These are phyloP conservation scores for Amanita jacksonii DNA, from an alignment of 768 basidiomycete species.

Conservation along the genomic window DNA sequence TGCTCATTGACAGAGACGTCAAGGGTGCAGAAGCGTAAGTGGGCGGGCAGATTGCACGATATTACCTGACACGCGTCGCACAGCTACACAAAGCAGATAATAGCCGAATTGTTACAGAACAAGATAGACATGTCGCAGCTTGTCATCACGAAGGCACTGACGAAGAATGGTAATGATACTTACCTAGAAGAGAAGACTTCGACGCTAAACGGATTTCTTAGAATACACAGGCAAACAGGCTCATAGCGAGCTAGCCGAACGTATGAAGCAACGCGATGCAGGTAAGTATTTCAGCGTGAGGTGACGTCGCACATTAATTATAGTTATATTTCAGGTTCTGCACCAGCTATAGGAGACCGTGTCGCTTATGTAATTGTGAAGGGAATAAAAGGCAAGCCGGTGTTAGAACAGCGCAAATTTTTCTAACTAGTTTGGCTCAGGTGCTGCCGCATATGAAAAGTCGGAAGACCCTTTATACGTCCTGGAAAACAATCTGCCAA, in stretches of 20 bases:
- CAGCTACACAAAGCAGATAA: slow-evolving; percentile 90
- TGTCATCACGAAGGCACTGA: slow-evolving; percentile 94
- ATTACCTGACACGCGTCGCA: slow-evolving; percentile 9
- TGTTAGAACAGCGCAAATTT: not conserved
- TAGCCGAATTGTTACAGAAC: slow-evolving; percentile 91
- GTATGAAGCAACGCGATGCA: slow-evolving; percentile 95
- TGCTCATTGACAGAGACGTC: slow-evolving; percentile 93
- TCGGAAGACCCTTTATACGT: slow-evolving; percentile 98
- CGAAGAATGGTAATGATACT: slow-evolving; percentile 60
- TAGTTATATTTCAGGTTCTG: slow-evolving; percentile 53
- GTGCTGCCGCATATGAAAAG: slow-evolving; percentile 96
- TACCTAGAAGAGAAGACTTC: not conserved
- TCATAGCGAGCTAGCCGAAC: slow-evolving; percentile 88
- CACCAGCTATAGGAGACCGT: slow-evolving; percentile 95
- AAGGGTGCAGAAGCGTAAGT: slow-evolving; percentile 85
- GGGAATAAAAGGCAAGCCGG: slow-evolving; percentile 69
- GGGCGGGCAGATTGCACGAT: too few relatives aligned
- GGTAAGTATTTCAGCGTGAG: slow-evolving; percentile 27
- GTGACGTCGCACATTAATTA: not conserved
- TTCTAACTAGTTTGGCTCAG: slow-evolving; percentile 36
- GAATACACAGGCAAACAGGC: slow-evolving; percentile 96
- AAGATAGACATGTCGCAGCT: slow-evolving; percentile 98
- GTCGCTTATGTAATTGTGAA: slow-evolving; percentile 99
- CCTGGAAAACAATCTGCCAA: slow-evolving; percentile 94
- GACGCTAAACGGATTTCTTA: slow-evolving; percentile 17